These are phyloP conservation scores for Pythium aphanidermatum DNA, from an alignment of 352 stramenopile genomes.

Conservation along the genomic window DNA sequence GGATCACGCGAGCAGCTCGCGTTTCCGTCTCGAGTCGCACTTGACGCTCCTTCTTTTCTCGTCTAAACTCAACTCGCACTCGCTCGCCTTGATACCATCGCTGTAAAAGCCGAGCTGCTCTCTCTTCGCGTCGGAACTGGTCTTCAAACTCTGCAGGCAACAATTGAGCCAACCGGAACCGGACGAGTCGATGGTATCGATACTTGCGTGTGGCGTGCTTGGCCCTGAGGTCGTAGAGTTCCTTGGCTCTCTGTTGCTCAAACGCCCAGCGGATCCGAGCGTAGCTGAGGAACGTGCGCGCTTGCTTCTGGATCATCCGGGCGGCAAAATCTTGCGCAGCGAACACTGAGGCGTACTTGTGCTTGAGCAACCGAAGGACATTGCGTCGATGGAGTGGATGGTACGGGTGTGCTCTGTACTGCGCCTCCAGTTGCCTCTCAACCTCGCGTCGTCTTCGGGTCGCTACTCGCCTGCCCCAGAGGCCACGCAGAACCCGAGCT, in stretches of 20 bases:
- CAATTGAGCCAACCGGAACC: conserved; percentile 34
- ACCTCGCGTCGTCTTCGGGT: conserved; percentile 12
- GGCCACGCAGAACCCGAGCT: conserved; percentile 45
- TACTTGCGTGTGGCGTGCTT: conserved; percentile 65
- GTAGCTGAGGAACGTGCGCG: conserved; percentile 34
- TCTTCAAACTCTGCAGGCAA: conserved; percentile 37
- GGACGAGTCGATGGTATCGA: conserved; percentile 50
- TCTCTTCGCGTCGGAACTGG: conserved; percentile 39
- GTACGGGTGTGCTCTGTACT: conserved; percentile 36
- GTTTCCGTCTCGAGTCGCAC: conserved; percentile 4
- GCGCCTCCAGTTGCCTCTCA: conserved; percentile 19
- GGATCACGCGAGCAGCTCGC: conserved; percentile 14
- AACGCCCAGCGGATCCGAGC: conserved; percentile 39
- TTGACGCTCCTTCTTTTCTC: conserved; percentile 15
- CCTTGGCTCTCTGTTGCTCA: conserved; percentile 22
- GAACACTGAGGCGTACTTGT: conserved; percentile 51
- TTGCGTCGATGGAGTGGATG: conserved; percentile 29
- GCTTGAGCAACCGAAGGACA: conserved; percentile 25
- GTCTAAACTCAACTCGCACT: conserved; percentile 23
- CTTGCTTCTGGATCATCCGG: conserved; percentile 36
- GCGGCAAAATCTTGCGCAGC: conserved; percentile 48
- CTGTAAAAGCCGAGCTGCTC: conserved; percentile 32
- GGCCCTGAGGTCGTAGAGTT: conserved; percentile 39
- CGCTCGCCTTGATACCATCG: conserved; percentile 37
- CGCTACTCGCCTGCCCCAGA: conserved; percentile 40